Conservation (phyloP, 257 asterid genomes). For the Solanum ahanhuiri region DNA sequence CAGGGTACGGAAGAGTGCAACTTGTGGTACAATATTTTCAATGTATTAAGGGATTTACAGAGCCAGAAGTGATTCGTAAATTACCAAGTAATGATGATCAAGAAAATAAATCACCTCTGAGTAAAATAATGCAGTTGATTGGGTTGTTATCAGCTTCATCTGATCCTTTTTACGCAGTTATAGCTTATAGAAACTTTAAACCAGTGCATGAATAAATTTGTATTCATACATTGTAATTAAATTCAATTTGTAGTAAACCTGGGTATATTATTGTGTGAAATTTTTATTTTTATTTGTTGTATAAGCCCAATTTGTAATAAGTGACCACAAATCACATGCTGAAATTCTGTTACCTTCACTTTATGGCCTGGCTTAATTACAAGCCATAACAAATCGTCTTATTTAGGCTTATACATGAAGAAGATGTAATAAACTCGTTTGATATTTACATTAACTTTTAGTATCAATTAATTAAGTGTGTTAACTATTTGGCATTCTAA, state of each 20-base stretch:
- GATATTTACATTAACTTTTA: background rate
- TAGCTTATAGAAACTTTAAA: conserved; percentile 62
- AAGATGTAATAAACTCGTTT: background rate
- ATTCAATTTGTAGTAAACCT: background rate
- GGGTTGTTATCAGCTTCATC: conserved; percentile 31
- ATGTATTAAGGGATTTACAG: conserved; percentile 59
- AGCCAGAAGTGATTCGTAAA: conserved; percentile 36
- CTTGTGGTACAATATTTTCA: conserved; percentile 66
- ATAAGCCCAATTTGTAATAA: background rate
- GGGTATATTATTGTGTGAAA: background rate
- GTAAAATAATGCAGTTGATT: conserved; percentile 25
- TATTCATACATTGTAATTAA: background rate
- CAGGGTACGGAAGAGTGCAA: conserved; percentile 45
- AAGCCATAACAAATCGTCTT: background rate
- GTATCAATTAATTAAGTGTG: background rate
- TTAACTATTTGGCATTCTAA: background rate
- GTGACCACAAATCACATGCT: background rate
- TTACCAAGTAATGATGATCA: conserved; percentile 5
- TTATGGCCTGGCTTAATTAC: background rate
- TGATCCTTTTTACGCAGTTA: conserved; percentile 73
- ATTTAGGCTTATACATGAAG: background rate
- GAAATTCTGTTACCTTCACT: background rate
- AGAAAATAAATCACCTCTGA: conserved; percentile 17
- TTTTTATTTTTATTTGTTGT: background rate
- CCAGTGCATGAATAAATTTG: conserved; percentile 30